Evolutionary conservation across 2,329 filamentous ascomycete species (phyloP).

Genomic region (Fusarium tjaetaba): DNA sequence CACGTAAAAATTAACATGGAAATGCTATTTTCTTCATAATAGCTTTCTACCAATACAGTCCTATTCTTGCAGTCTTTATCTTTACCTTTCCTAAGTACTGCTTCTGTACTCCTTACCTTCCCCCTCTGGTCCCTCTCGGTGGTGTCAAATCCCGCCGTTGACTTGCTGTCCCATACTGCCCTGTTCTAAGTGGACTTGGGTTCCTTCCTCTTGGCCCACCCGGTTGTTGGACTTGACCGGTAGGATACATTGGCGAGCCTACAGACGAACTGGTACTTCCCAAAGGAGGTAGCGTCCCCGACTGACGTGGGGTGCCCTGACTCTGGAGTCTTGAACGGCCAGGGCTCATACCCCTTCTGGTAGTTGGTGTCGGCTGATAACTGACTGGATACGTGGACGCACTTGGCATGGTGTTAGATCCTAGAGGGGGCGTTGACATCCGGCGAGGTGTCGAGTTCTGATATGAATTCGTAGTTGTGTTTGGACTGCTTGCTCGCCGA

Average conservation of each 20-base stretch:
- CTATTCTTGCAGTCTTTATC: too few species aligned
- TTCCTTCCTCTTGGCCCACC: neutral
- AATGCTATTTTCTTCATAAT: too few species aligned
- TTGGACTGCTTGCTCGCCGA: neutral
- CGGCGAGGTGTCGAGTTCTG: too few species aligned
- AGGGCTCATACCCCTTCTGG: neutral
- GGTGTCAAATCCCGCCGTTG: accelerated
- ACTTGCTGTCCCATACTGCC: too few species aligned
- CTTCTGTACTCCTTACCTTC: too few species aligned
- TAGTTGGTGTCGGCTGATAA: neutral
- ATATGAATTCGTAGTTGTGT: neutral
- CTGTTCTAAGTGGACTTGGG: too few species aligned
- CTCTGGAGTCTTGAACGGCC: neutral
- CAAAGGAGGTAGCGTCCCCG: neutral
- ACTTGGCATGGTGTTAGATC: neutral
- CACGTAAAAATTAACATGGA: too few species aligned
- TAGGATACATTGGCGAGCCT: neutral
- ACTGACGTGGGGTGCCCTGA: neutral
- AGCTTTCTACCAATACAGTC: too few species aligned
- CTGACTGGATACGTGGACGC: accelerated
- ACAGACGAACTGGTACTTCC: too few species aligned
- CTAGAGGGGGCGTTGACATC: neutral
- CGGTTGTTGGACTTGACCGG: neutral
- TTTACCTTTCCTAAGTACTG: too few species aligned
- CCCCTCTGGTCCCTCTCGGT: neutral